Conservation (phyloP, 1,284 basidiomycete species). For the Ustilago shanxiensis region DNA sequence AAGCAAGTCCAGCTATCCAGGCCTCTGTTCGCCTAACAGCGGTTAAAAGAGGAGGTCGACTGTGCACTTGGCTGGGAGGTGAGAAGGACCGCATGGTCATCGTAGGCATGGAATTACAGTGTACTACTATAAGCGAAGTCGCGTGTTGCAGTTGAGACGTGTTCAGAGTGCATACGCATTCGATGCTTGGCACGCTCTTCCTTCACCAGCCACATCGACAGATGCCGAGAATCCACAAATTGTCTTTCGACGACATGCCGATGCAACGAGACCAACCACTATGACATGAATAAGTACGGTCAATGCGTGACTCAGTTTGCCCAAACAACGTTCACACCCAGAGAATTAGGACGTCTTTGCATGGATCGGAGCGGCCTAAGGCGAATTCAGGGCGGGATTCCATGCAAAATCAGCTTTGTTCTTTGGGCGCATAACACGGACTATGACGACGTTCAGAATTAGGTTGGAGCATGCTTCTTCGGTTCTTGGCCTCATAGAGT, state of each 20-base stretch:
- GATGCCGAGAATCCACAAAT: too few relatives aligned
- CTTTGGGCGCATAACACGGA: neutral
- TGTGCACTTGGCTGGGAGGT: neutral
- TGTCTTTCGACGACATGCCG: neutral
- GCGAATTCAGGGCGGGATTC: neutral
- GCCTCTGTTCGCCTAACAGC: neutral
- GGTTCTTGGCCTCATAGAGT: neutral
- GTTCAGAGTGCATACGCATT: neutral
- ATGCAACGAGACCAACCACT: neutral
- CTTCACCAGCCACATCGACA: neutral
- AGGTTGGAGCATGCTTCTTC: neutral
- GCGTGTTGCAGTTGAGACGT: constrained; percentile 13
- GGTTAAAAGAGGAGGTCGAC: neutral
- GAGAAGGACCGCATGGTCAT: too few relatives aligned
- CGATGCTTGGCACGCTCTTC: constrained; percentile 3
- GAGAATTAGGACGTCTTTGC: neutral
- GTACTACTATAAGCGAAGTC: neutral
- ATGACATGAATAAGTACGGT: neutral
- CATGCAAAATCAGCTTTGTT: neutral
- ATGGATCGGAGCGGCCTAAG: neutral
- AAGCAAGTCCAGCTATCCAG: too few relatives aligned
- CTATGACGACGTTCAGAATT: neutral
- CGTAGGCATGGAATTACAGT: too few relatives aligned
- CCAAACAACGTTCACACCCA: neutral
- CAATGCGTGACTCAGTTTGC: too few relatives aligned